Evolutionary conservation across 1,284 basidiomycete genomes (phyloP).

Genomic region (Mycena citricolor): DNA sequence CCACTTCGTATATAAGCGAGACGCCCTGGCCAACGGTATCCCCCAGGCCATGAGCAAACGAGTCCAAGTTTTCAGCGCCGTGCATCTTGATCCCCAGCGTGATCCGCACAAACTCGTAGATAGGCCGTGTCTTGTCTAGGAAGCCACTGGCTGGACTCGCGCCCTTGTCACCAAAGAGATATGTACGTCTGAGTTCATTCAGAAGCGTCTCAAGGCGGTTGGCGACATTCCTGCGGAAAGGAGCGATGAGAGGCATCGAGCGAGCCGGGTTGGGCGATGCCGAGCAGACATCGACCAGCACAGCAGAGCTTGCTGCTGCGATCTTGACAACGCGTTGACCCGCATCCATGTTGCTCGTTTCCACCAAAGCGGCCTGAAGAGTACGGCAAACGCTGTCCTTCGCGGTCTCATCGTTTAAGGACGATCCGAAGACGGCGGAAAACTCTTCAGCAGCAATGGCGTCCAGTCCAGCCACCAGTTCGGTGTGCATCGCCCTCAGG

Average conservation of each 20-base stretch:
- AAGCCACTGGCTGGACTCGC: slow-evolving; percentile 58
- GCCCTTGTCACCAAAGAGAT: slow-evolving; percentile 53
- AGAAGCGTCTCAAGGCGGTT: slow-evolving; percentile 45
- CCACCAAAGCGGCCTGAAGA: slow-evolving; percentile 57
- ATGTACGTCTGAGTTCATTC: slow-evolving; percentile 49
- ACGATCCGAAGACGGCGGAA: slow-evolving; percentile 42
- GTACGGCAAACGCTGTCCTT: slow-evolving; percentile 34
- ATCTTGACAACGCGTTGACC: slow-evolving; percentile 63
- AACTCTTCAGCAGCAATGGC: slow-evolving; percentile 55
- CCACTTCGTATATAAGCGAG: slow-evolving; percentile 64
- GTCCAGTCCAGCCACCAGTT: slow-evolving; percentile 54
- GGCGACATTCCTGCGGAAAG: slow-evolving; percentile 53
- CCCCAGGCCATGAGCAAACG: slow-evolving; percentile 57
- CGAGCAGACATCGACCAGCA: slow-evolving; percentile 53
- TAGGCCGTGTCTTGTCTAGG: slow-evolving; percentile 59
- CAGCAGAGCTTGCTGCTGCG: slow-evolving; percentile 57
- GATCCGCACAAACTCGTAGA: slow-evolving; percentile 73
- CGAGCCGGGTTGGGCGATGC: slow-evolving; percentile 28
- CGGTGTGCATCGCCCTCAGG: slow-evolving; percentile 67
- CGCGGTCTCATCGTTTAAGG: slow-evolving; percentile 34
- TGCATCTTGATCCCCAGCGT: slow-evolving; percentile 72
- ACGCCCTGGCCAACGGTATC: slow-evolving; percentile 66
- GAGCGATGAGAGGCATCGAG: slow-evolving; percentile 39
- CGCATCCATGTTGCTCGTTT: slow-evolving; percentile 70
- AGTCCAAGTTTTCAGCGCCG: slow-evolving; percentile 62